A percentile compares a stretch with the other conserved stretches of the same genome.
These are phyloP conservation scores for Gossypium stocksii DNA, from an alignment of 345 rosid species.

Conservation along the genomic window DNA sequence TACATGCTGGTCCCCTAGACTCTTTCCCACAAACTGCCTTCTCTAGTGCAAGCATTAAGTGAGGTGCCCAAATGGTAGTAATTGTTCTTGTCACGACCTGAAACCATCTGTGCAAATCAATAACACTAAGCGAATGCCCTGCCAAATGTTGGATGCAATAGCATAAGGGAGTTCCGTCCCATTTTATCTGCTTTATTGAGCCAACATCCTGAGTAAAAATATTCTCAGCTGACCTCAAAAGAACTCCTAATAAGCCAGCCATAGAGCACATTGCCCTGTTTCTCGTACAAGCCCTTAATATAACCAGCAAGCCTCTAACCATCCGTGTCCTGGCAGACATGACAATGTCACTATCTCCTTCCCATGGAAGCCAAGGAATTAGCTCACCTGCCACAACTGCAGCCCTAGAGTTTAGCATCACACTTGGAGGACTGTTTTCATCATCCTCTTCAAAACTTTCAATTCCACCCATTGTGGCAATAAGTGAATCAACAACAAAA, in stretches of 20 bases:
- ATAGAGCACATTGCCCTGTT: slow-evolving; percentile 95
- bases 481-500: slow-evolving; percentile 88
- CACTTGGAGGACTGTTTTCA: slow-evolving; percentile 92
- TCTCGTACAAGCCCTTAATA: slow-evolving; percentile 89
- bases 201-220: slow-evolving; percentile 59
- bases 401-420: slow-evolving; percentile 95
- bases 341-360: slow-evolving; percentile 54
- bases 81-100: slow-evolving; percentile 59
- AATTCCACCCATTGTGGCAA: slow-evolving; percentile 99
- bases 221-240: slow-evolving; percentile 78
- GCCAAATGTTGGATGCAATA: slow-evolving; percentile 83
- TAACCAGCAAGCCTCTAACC: slow-evolving; percentile 88
- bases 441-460: slow-evolving; percentile 97
- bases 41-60: slow-evolving; percentile 75
- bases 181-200: slow-evolving; percentile 37
- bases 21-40: slow-evolving; percentile 90
- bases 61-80: slow-evolving; percentile 62
- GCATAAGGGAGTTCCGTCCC: slow-evolving; percentile 77
- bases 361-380: slow-evolving; percentile 82
- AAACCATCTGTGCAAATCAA: slow-evolving; percentile 78
- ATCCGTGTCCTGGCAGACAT: slow-evolving; percentile 96
- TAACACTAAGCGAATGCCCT: slow-evolving; percentile 82
- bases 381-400: slow-evolving; percentile 95
- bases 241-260: slow-evolving; percentile 87
- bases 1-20: slow-evolving; percentile 85